These are phyloP conservation scores for Podospora anserina DNA, from an alignment of 495 filamentous ascomycete species.

Conservation along the genomic window DNA sequence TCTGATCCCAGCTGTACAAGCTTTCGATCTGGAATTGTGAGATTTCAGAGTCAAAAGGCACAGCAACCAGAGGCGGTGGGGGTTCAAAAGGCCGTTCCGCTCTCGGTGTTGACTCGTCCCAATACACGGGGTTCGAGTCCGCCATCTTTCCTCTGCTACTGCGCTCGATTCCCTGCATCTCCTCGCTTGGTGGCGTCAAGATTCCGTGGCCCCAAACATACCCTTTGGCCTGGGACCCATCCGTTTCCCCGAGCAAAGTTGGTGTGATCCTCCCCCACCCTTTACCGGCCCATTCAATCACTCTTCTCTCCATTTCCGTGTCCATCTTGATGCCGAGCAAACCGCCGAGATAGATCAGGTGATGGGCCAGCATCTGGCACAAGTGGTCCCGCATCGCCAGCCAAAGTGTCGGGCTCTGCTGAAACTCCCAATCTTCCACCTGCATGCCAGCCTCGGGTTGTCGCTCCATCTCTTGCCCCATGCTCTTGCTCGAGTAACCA, in stretches of 20 bases:
- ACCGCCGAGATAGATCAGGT: conserved; percentile 34
- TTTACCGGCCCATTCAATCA: conserved; percentile 30
- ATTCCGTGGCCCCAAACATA: conserved; percentile 10
- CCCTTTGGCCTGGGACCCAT: neutral
- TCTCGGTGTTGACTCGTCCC: conserved; percentile 1
- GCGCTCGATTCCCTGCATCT: neutral
- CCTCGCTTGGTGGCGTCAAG: neutral
- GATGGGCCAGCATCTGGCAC: conserved; percentile 37
- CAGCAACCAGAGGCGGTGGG: conserved; percentile 11
- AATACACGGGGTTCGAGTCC: neutral
- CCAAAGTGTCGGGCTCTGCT: conserved; percentile 35
- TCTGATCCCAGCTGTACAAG: conserved; percentile 22
- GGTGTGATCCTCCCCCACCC: conserved; percentile 33
- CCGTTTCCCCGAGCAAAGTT: conserved; percentile 23
- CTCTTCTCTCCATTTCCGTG: conserved; percentile 27
- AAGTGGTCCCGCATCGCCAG: conserved; percentile 35
- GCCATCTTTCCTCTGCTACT: conserved; percentile 1
- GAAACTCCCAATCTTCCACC: conserved; percentile 16
- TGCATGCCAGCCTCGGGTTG: conserved; percentile 12
- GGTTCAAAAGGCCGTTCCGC: neutral
- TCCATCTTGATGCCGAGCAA: conserved; percentile 35
- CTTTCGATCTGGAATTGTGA: conserved; percentile 11
- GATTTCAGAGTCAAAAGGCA: conserved; percentile 9
- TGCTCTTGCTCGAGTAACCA: conserved; percentile 16
- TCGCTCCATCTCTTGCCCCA: neutral